phyloP scores from a whole-genome alignment of 2,329 filamentous ascomycete species.

The Pleurostoma richardsiae region DNA sequence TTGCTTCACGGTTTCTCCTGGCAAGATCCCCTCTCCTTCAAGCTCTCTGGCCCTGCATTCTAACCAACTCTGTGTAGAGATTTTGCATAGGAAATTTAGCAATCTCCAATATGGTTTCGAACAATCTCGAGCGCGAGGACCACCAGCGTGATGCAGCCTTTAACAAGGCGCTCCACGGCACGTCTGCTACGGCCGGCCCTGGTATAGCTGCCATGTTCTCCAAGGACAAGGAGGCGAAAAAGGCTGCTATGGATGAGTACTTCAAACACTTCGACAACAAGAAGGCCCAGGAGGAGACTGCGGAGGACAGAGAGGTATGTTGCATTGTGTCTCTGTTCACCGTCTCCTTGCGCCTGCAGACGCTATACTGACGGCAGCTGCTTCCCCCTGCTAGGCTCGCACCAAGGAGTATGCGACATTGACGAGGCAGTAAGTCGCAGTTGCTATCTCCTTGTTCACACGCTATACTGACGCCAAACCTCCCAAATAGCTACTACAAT shows the following conservation, averaged over 20 bases:
- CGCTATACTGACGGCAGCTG: constrained; percentile 4
- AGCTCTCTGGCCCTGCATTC: too few relatives aligned
- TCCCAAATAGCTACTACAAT: constrained; percentile 75
- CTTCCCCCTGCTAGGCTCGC: constrained; percentile 51
- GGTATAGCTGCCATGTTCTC: constrained; percentile 79
- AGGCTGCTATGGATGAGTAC: constrained; percentile 70
- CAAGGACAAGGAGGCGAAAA: constrained; percentile 61
- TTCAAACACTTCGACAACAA: constrained; percentile 88
- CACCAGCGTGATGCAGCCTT: constrained; percentile 83
- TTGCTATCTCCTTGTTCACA: neutral
- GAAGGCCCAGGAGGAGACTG: constrained; percentile 69
- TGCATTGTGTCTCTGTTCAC: neutral
- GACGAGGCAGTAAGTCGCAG: constrained; percentile 74
- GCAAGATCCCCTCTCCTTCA: too few relatives aligned
- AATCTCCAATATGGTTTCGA: constrained; percentile 6
- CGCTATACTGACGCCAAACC: constrained; percentile 11
- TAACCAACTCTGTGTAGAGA: too few relatives aligned
- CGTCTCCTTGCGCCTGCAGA: neutral
- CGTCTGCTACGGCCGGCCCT: constrained; percentile 60
- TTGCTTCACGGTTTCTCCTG: too few relatives aligned
- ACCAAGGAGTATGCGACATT: constrained; percentile 87
- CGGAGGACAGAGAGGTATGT: constrained; percentile 71
- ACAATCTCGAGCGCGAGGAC: constrained; percentile 71
- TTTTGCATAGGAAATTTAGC: too few relatives aligned
- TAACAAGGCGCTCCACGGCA: constrained; percentile 81